Base-by-base conservation (phyloP, 2,329 filamentous ascomycete genomes). In the Pseudogymnoascus sp. region DNA sequence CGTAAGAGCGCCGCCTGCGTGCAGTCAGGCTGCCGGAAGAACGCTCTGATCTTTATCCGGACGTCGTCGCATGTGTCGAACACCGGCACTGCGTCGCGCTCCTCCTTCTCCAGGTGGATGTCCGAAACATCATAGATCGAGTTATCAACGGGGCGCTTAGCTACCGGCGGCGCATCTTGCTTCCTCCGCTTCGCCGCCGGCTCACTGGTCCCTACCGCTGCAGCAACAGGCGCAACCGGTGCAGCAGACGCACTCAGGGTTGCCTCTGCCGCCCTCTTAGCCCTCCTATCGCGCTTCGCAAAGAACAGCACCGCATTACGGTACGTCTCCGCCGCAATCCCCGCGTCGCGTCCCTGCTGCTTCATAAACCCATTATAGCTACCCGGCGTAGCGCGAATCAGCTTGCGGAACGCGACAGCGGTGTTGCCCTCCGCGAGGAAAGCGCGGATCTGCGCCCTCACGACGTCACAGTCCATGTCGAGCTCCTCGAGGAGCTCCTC, bases 21-120 rank as follows among this genome's bases (percentile, higher is more conserved):
- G 61, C 84, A 74, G 48, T 75, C 75, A 0, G 78, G 75, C 57
- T 79, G 75, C n/a, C 73, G 71, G 8, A 86, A 75, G 65, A 82
- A 74, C 0, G 78, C 77, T 25, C 76, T 76, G 69, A 86, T 85
- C 75, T 86, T 86, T 70, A 76, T 79, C 57, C 84, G 80, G 13
- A 86, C 71, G 61, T 83, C 81, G 67, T 86, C 80, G 73, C 83
- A 86, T 4, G 80, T 82, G 66, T 86, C 83, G 69, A 76, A 86
- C 34, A 87, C 74, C 0, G 75, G 73, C 6, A 86, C 82, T 0
- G 64, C 69, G 36, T 77, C 75, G 0, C 72, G 69, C 0, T 77
- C 77, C 71, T 87, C 83, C 11, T 80, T 79, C 0, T 75, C 73
- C 0, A 86, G 75, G 7, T 71, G 61, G 28, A 85, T 71, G 14